These are phyloP conservation scores for Bruguiera hainesii DNA, from an alignment of 441 rosid genomes.

Conservation along the genomic window DNA sequence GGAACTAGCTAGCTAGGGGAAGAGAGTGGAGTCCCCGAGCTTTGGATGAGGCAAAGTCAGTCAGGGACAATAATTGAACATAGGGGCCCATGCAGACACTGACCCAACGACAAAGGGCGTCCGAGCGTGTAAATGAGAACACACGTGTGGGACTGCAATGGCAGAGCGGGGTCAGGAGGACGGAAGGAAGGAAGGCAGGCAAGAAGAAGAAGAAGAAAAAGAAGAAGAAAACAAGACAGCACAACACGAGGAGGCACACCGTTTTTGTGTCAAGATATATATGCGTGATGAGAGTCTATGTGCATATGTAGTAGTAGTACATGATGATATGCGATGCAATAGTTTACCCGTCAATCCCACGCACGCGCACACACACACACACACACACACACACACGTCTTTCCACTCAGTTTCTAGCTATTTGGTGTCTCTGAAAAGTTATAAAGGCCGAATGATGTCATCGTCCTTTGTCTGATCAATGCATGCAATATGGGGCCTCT, in stretches of 20 bases:
- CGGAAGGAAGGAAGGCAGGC: neutral
- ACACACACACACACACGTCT: conserved; percentile 4
- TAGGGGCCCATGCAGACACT: conserved; percentile 14
- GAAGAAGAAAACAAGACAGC: neutral
- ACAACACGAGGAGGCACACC: neutral
- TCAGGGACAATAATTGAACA: conserved; percentile 28
- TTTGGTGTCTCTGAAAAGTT: conserved; percentile 40
- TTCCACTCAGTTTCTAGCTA: neutral
- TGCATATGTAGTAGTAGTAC: too few species aligned
- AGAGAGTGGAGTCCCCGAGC: conserved; percentile 31
- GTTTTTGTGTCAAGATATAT: neutral
- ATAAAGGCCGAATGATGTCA: conserved; percentile 28
- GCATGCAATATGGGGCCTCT: conserved; percentile 5
- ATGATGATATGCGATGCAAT: too few species aligned
- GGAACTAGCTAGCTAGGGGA: neutral
- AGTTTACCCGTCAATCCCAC: conserved; percentile 4
- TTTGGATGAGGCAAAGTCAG: neutral
- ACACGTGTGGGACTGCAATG: conserved; percentile 23
- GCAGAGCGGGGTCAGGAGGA: conserved; percentile 1
- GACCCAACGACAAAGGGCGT: conserved; percentile 8
- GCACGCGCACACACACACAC: neutral
- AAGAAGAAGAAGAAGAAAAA: neutral
- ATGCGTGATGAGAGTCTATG: too few species aligned
- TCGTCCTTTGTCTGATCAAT: conserved; percentile 25
- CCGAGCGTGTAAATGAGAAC: conserved; percentile 28